These are phyloP conservation scores for Polychytrium aggregatum DNA, from an alignment of 192 early-diverging fungal genomes.

Conservation along the genomic window DNA sequence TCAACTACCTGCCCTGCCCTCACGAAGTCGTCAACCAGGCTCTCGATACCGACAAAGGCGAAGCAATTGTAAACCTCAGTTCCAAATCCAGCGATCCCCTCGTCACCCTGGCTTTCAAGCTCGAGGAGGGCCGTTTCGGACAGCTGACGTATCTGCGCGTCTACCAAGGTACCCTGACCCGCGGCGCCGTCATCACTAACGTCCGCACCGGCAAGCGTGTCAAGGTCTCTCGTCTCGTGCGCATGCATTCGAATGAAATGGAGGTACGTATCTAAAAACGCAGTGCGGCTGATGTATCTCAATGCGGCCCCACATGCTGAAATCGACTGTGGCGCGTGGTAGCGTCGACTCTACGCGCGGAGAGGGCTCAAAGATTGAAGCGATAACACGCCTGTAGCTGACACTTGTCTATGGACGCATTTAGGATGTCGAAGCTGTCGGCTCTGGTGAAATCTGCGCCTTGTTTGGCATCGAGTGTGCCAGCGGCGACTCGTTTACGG, in stretches of 20 bases:
- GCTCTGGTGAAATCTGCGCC: conserved; percentile 94
- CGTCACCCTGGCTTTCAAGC: conserved; percentile 89
- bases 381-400: too few species aligned
- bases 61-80: conserved; percentile 23
- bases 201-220: conserved; percentile 83
- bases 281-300: too few species aligned
- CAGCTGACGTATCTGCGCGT: conserved; percentile 95
- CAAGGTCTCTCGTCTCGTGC: conserved; percentile 90
- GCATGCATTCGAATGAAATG: conserved; percentile 98
- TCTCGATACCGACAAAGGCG: conserved; percentile 26
- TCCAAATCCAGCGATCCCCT: conserved; percentile 51
- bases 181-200: conserved; percentile 81
- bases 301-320: too few species aligned
- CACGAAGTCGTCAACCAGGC: conserved; percentile 44
- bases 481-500: conserved; percentile 93
- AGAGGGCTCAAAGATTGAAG: too few species aligned
- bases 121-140: conserved; percentile 91
- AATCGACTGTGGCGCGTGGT: too few species aligned
- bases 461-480: conserved; percentile 97
- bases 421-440: conserved; percentile 85
- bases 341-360: too few species aligned
- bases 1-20: conserved; percentile 79
- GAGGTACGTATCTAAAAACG: too few species aligned
- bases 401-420: too few species aligned
- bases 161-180: conserved; percentile 84